Percentiles rank a stretch among this genome's conserved stretches.
These are phyloP conservation scores for Trypanosoma rangeli DNA, from an alignment of 208 protist genomes.

Conservation along the genomic window DNA sequence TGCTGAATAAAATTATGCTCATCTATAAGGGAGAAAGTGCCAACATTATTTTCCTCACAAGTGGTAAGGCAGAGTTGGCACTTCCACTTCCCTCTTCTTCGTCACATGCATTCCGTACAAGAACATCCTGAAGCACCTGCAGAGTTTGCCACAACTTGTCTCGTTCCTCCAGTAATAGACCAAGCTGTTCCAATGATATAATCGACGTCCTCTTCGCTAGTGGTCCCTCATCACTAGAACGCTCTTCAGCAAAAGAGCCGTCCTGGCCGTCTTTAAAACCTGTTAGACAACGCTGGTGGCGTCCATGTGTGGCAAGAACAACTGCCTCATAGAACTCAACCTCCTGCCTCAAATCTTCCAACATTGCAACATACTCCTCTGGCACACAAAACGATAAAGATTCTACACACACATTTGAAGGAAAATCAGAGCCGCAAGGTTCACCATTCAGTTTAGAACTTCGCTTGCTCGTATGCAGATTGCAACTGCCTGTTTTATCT, in stretches of 20 bases:
- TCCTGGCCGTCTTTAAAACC: background rate
- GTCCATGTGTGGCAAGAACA: conserved; percentile 11
- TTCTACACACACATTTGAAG: background rate
- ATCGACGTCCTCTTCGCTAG: conserved; percentile 23
- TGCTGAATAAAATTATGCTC: background rate
- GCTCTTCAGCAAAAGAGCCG: background rate
- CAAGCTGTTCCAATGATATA: conserved; percentile 62
- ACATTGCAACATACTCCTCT: conserved; percentile 2
- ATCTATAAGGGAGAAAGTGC: conserved; percentile 6
- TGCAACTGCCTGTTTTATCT: background rate
- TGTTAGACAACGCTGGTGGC: conserved; percentile 19
- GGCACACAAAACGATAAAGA: background rate
- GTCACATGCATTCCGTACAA: background rate
- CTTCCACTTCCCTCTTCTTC: background rate
- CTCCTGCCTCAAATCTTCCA: conserved; percentile 21
- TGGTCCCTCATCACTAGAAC: background rate
- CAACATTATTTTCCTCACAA: conserved; percentile 18
- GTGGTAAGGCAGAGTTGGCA: background rate
- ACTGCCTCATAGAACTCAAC: conserved; percentile 25
- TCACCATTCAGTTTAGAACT: background rate
- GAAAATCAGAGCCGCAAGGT: background rate
- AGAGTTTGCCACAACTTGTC: conserved; percentile 51
- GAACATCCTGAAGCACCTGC: conserved; percentile 18
- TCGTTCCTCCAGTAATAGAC: conserved; percentile 59
- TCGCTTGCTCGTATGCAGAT: background rate